phyloP scores from a whole-genome alignment of 1,139 yeast genomes.

The Pichia sp. region DNA sequence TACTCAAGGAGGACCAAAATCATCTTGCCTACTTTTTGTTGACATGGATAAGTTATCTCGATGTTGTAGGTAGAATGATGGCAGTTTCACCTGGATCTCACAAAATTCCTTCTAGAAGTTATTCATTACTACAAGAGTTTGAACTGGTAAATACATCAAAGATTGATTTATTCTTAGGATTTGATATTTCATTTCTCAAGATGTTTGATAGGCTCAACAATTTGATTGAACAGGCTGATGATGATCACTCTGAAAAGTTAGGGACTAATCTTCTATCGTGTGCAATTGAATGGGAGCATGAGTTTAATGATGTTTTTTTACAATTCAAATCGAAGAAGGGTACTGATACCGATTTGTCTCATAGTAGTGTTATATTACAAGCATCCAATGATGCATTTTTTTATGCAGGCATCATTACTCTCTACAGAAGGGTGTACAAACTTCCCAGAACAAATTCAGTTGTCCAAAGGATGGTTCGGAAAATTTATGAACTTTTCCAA shows the following conservation, averaged over 20 bases:
- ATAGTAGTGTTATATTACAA: slow-evolving; percentile 4
- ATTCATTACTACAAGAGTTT: slow-evolving; percentile 5
- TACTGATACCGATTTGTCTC: slow-evolving; percentile 6
- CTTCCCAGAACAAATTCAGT: slow-evolving; percentile 7
- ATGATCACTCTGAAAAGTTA: too few species aligned
- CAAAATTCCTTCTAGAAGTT: slow-evolving; percentile 10
- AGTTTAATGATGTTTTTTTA: slow-evolving; percentile 6
- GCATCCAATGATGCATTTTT: slow-evolving; percentile 10
- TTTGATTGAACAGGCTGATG: too few species aligned
- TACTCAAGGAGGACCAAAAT: slow-evolving; percentile 7
- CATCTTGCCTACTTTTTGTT: slow-evolving; percentile 9
- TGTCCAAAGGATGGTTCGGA: slow-evolving; percentile 10
- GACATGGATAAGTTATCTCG: slow-evolving; percentile 14
- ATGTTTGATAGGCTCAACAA: slow-evolving; percentile 11
- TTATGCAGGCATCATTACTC: slow-evolving; percentile 9
- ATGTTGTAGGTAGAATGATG: slow-evolving; percentile 14
- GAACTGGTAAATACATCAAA: slow-evolving; percentile 6
- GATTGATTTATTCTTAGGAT: slow-evolving; percentile 14
- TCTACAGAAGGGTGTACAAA: slow-evolving; percentile 11
- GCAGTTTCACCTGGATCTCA: slow-evolving; percentile 8
- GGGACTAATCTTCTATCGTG: too few species aligned
- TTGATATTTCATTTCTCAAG: slow-evolving; percentile 9
- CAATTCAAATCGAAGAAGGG: slow-evolving; percentile 4
- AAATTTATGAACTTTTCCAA: slow-evolving; percentile 9
- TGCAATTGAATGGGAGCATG: slow-evolving; percentile 14